Evolutionary conservation across 139 green algal genomes (phyloP).

Genomic region (Monoraphidium neglectum): DNA sequence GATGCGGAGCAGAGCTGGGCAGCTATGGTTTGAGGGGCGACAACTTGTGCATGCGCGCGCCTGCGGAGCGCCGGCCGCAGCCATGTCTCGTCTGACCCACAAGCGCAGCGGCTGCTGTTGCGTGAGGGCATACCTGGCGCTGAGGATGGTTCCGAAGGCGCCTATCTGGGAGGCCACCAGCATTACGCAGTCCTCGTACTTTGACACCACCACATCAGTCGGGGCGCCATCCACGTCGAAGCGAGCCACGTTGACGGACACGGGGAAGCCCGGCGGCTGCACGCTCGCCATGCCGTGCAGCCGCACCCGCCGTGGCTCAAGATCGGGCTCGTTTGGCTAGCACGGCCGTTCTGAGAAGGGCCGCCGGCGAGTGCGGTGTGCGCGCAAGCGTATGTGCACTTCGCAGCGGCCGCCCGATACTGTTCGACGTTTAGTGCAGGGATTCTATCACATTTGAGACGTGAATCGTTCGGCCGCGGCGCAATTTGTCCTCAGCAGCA

Average conservation of each 20-base stretch:
- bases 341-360: too few relatives aligned
- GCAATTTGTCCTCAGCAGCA: too few relatives aligned
- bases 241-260: slow-evolving; percentile 6
- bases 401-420: too few relatives aligned
- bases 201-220: slow-evolving; percentile 43
- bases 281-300: background rate
- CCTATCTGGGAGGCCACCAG: slow-evolving; percentile 50
- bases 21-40: background rate
- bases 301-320: too few relatives aligned
- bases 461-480: too few relatives aligned
- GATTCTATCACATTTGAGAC: too few relatives aligned
- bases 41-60: too few relatives aligned
- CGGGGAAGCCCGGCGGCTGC: slow-evolving; percentile 7
- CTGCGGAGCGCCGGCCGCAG: background rate
- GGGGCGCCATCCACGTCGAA: slow-evolving; percentile 23
- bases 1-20: too few relatives aligned
- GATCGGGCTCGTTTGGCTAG: too few relatives aligned
- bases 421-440: too few relatives aligned
- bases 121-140: slow-evolving; percentile 6
- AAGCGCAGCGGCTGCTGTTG: slow-evolving; percentile 1
- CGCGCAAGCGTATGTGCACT: too few relatives aligned
- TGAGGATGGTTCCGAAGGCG: slow-evolving; percentile 45
- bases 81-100: background rate
- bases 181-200: slow-evolving; percentile 43
- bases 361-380: too few relatives aligned